These are phyloP conservation scores for Neurospora tetraspora DNA, from an alignment of 495 filamentous ascomycete species.

Conservation along the genomic window DNA sequence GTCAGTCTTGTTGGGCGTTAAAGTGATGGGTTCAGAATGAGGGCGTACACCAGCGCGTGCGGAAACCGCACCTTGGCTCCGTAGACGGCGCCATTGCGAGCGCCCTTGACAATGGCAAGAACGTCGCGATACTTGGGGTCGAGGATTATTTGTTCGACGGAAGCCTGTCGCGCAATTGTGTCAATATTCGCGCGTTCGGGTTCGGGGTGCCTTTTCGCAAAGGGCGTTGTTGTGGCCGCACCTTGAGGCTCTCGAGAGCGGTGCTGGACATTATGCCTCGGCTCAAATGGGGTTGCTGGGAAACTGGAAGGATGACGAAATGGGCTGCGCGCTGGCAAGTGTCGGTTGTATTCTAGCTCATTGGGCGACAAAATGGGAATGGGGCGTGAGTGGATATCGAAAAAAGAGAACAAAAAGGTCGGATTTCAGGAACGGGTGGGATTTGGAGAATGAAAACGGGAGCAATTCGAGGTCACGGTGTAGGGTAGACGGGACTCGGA, in stretches of 20 bases:
- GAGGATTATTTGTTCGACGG: slow-evolving; percentile 60
- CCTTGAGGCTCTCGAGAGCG: slow-evolving; percentile 26
- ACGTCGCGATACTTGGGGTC: slow-evolving; percentile 75
- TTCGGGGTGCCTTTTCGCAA: neutral
- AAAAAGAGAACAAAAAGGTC: neutral
- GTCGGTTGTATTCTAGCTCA: neutral
- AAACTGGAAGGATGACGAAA: neutral
- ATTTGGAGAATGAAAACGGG: neutral
- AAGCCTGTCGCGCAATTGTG: slow-evolving; percentile 19
- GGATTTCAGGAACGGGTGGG: neutral
- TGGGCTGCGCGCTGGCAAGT: neutral
- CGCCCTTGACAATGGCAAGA: slow-evolving; percentile 74
- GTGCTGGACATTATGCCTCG: slow-evolving; percentile 26
- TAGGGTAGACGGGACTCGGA: neutral
- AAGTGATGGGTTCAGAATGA: slow-evolving; percentile 46
- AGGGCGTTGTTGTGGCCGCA: slow-evolving; percentile 8
- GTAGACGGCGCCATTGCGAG: slow-evolving; percentile 95
- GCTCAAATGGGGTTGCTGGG: slow-evolving; percentile 7
- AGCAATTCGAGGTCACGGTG: neutral
- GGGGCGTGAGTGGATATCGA: neutral
- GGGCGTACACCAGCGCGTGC: slow-evolving; percentile 78
- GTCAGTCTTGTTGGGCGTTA: slow-evolving; percentile 17
- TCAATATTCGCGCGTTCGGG: slow-evolving; percentile 4
- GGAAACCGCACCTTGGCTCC: slow-evolving; percentile 97
- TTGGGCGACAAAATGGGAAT: neutral